These are phyloP conservation scores for Trypanosomatidae sp. DNA, from an alignment of 208 protist species.

Conservation along the genomic window DNA sequence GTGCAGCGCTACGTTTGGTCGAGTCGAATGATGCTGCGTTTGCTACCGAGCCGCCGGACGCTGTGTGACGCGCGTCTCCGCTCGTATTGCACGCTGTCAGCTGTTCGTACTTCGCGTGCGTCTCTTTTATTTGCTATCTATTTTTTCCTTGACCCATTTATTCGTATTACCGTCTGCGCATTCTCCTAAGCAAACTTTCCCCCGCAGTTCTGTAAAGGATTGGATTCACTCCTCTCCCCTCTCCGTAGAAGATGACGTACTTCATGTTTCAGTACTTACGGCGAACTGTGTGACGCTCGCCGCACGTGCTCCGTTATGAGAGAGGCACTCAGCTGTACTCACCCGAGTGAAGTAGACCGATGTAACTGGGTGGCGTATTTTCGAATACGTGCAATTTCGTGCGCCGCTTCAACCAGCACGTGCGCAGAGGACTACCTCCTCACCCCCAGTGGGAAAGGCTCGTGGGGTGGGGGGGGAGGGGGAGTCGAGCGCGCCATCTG, in stretches of 20 bases:
- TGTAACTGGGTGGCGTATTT: not conserved
- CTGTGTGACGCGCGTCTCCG: not conserved
- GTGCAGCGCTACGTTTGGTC: not conserved
- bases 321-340: not conserved
- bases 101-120: not conserved
- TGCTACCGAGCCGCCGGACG: not conserved
- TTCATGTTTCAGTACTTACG: not conserved
- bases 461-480: not conserved
- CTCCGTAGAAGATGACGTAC: not conserved
- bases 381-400: not conserved
- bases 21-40: not conserved
- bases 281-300: not conserved
- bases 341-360: not conserved
- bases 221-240: not conserved
- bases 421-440: not conserved
- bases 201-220: not conserved
- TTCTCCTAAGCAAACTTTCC: not conserved
- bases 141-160: not conserved
- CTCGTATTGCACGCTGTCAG: not conserved
- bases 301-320: not conserved
- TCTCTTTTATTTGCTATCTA: not conserved
- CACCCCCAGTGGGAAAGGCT: not conserved
- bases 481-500: not conserved
- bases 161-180: not conserved
- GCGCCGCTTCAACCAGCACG: not conserved